Conservation (phyloP, 2,329 filamentous ascomycete species). For the Orbilia ellipsospora region DNA sequence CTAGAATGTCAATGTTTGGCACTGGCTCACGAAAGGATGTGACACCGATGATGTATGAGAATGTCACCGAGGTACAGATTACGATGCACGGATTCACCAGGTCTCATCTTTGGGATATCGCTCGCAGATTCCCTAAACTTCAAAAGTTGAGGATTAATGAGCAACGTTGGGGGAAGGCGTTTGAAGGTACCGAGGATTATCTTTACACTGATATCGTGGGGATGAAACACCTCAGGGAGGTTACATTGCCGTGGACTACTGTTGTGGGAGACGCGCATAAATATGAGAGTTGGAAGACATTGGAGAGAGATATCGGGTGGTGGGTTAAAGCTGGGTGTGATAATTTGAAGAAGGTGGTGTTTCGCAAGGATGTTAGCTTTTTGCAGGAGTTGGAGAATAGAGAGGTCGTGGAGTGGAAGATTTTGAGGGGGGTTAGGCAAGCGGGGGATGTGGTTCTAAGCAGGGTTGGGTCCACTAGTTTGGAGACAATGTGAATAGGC, state of each 20-base stretch:
- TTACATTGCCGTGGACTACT: not conserved
- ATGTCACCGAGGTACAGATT: not conserved
- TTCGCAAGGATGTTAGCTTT: not conserved
- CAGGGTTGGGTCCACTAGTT: too few relatives aligned
- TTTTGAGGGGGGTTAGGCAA: not conserved
- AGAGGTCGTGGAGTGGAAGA: slow-evolving; percentile 2
- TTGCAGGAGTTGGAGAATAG: not conserved
- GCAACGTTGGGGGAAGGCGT: not conserved
- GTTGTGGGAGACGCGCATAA: not conserved
- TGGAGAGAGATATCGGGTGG: not conserved
- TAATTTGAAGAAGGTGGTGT: not conserved
- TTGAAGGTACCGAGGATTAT: not conserved
- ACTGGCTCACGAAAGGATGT: too few relatives aligned
- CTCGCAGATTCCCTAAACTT: not conserved
- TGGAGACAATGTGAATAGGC: too few relatives aligned
- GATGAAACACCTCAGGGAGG: not conserved
- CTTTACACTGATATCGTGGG: not conserved
- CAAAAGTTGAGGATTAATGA: not conserved
- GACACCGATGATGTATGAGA: not conserved
- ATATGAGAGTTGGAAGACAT: not conserved
- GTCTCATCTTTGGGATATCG: not conserved
- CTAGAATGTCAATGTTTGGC: too few relatives aligned
- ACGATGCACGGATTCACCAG: not conserved
- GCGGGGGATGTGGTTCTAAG: too few relatives aligned
- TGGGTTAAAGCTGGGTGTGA: not conserved